These are phyloP conservation scores for Coemansia aciculifera DNA, from an alignment of 192 early-diverging fungal species.

Conservation along the genomic window DNA sequence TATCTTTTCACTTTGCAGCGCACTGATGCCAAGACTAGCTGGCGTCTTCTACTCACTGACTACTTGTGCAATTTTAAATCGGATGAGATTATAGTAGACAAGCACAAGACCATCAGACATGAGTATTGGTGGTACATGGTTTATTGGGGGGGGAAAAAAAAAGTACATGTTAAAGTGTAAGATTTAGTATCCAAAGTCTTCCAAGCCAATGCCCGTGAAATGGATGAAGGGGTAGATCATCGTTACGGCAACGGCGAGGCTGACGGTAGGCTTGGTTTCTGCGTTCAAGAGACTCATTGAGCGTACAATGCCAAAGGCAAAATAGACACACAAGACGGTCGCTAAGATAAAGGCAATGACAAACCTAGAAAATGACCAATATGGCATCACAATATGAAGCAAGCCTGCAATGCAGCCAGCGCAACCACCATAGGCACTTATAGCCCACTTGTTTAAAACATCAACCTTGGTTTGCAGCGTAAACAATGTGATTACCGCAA, in stretches of 20 bases:
- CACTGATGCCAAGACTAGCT: neutral
- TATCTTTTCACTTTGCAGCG: neutral
- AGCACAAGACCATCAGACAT: neutral
- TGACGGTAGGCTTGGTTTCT: neutral
- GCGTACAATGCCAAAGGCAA: slow-evolving; percentile 4
- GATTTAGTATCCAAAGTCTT: slow-evolving; percentile 3
- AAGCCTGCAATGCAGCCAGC: neutral
- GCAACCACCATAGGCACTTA: neutral
- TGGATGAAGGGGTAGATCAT: slow-evolving; percentile 1
- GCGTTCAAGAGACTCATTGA: neutral
- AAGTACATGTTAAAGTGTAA: neutral
- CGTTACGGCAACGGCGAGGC: neutral
- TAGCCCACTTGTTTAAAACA: neutral
- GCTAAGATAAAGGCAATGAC: neutral
- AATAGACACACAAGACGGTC: neutral
- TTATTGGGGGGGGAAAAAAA: neutral
- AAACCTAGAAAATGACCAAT: slow-evolving; percentile 1
- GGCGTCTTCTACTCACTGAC: neutral
- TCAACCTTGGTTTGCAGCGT: neutral
- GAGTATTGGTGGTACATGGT: neutral
- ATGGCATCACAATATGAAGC: neutral
- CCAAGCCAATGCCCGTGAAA: neutral
- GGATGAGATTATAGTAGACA: neutral
- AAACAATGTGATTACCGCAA: neutral
- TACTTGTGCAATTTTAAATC: neutral